These are phyloP conservation scores for Pisolithus orientalis DNA, from an alignment of 768 basidiomycete genomes.

Conservation along the genomic window DNA sequence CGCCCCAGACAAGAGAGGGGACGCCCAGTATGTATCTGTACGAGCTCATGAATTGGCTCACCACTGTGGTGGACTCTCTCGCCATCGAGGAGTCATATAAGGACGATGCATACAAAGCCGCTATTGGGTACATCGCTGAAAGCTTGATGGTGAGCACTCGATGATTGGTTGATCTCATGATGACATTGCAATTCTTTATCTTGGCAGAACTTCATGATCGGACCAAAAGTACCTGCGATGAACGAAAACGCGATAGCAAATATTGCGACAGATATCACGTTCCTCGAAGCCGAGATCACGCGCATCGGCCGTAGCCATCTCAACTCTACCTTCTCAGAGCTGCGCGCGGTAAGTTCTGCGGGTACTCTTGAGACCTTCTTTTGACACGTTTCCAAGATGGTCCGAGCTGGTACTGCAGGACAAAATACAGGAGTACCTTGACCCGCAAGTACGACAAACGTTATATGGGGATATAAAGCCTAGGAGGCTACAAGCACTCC, in stretches of 20 bases:
- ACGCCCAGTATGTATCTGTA: conserved; percentile 91
- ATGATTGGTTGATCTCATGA: not conserved
- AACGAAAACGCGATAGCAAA: conserved; percentile 90
- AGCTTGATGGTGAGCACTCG: conserved; percentile 70
- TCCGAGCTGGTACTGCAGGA: conserved; percentile 68
- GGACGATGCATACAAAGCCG: conserved; percentile 83
- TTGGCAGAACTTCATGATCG: conserved; percentile 67
- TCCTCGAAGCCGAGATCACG: conserved; percentile 82
- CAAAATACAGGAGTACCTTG: conserved; percentile 73
- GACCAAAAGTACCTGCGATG: conserved; percentile 66
- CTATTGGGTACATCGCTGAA: conserved; percentile 81
- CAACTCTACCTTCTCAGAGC: conserved; percentile 66
- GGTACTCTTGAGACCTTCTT: not conserved
- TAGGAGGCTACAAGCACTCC: conserved; percentile 62
- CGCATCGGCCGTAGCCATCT: conserved; percentile 68
- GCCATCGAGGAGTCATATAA: conserved; percentile 80
- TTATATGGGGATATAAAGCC: conserved; percentile 63
- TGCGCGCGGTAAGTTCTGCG: conserved; percentile 57
- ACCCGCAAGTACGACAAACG: conserved; percentile 60
- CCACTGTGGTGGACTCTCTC: conserved; percentile 89
- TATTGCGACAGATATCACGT: conserved; percentile 78
- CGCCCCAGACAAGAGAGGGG: conserved; percentile 59
- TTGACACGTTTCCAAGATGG: conserved; percentile 40
- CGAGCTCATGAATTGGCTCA: conserved; percentile 94
- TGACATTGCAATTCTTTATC: not conserved